Evolutionary conservation across 495 filamentous ascomycete genomes (phyloP).

Genomic region (Symbiotaphrina buchneri): DNA sequence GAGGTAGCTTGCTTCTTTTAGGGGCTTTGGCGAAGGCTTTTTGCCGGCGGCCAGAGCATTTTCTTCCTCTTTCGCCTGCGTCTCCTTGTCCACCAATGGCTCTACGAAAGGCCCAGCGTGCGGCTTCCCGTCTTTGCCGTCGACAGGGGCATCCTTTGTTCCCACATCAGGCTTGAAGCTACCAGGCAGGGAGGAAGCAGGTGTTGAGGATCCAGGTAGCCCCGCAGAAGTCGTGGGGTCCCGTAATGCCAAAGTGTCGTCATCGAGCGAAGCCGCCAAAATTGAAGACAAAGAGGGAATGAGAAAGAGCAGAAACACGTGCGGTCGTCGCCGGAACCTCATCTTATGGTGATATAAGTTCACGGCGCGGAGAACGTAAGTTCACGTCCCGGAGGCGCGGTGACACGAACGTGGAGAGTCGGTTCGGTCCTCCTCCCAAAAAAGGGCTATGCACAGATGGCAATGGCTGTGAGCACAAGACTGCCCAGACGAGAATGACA

Average conservation of each 20-base stretch:
- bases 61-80: slow-evolving; percentile 13
- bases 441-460: no score
- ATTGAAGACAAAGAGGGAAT: slow-evolving; percentile 14
- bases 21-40: slow-evolving; percentile 13
- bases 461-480: no score
- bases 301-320: slow-evolving; percentile 22
- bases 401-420: no score
- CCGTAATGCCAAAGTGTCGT: slow-evolving; percentile 3
- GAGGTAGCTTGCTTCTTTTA: slow-evolving; percentile 16
- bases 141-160: slow-evolving; percentile 77
- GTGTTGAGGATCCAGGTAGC: slow-evolving; percentile 13
- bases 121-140: slow-evolving; percentile 89
- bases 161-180: slow-evolving; percentile 20
- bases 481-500: no score
- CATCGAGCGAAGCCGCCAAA: slow-evolving; percentile 3
- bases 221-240: slow-evolving; percentile 4
- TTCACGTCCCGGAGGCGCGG: neutral
- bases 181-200: no score
- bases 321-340: slow-evolving; percentile 19
- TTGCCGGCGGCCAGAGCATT: slow-evolving; percentile 16
- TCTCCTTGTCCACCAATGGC: slow-evolving; percentile 11
- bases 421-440: no score
- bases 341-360: slow-evolving; percentile 15
- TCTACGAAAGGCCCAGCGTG: slow-evolving; percentile 54
- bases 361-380: neutral